These are phyloP conservation scores for Paramecium caudatum DNA, from an alignment of 73 alveolate species.

Conservation along the genomic window DNA sequence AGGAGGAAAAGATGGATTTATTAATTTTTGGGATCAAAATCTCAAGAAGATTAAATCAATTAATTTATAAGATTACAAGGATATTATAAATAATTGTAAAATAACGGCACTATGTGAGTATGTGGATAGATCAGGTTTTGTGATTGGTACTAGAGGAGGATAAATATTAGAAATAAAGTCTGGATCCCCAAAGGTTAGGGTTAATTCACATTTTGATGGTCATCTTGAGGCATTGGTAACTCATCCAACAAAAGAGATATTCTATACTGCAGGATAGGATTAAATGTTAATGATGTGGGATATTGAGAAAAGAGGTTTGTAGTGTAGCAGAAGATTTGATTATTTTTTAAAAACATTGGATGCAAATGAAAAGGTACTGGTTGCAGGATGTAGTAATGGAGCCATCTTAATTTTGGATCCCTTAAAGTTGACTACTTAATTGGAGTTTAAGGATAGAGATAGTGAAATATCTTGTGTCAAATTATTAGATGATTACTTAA, in stretches of 20 bases:
- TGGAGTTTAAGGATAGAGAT: slow-evolving; percentile 87
- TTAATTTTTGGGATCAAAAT: slow-evolving; percentile 84
- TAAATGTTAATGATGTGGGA: slow-evolving; percentile 96
- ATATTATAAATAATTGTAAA: background rate
- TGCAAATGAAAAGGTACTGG: slow-evolving; percentile 87
- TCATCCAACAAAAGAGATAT: slow-evolving; percentile 92
- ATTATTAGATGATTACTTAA: slow-evolving; percentile 93
- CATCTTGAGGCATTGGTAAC: slow-evolving; percentile 98
- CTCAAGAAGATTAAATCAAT: slow-evolving; percentile 69
- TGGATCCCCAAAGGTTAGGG: slow-evolving; percentile 78
- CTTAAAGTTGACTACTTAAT: slow-evolving; percentile 81
- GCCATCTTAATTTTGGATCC: slow-evolving; percentile 88
- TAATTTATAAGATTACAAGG: background rate
- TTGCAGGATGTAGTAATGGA: slow-evolving; percentile 95
- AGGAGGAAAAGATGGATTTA: slow-evolving; percentile 96
- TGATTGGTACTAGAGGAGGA: slow-evolving; percentile 98
- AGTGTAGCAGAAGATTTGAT: slow-evolving; percentile 85
- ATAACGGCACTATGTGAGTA: slow-evolving; percentile 69
- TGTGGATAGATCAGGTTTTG: slow-evolving; percentile 79
- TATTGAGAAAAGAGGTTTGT: slow-evolving; percentile 80
- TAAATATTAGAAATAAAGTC: slow-evolving; percentile 88
- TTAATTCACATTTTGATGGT: slow-evolving; percentile 96
- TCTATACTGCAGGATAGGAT: slow-evolving; percentile 96
- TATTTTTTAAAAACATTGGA: slow-evolving; percentile 87
- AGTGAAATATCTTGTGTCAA: slow-evolving; percentile 90